Percentiles rank a stretch among this genome's conserved stretches.
phyloP scores from a whole-genome alignment of 1,284 basidiomycete species.

The Fistulina hepatica region DNA sequence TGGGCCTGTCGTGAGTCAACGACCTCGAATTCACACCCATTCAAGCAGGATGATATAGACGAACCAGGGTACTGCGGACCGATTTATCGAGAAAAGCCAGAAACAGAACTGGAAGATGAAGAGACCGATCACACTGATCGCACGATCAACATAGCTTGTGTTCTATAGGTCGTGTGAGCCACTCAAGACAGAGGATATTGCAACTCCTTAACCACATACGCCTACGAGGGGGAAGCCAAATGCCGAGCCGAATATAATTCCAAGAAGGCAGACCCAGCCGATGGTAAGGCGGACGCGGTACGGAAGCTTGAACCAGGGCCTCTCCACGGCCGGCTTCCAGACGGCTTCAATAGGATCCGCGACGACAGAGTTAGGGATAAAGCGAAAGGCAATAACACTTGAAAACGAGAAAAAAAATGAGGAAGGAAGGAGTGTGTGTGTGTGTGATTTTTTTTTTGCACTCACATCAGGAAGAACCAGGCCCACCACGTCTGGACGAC shows the following conservation, averaged over 20 bases:
- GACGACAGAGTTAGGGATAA: constrained; percentile 58
- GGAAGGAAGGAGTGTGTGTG: not conserved
- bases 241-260: constrained; percentile 69
- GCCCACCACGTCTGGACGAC: constrained; percentile 71
- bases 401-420: constrained; percentile 1
- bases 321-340: constrained; percentile 53
- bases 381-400: constrained; percentile 71
- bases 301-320: constrained; percentile 63
- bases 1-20: no score
- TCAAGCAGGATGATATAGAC: no score
- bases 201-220: constrained; percentile 27
- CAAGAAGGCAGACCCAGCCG: constrained; percentile 68
- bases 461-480: constrained; percentile 67
- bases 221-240: constrained; percentile 61
- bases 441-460: constrained; percentile 12
- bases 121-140: constrained; percentile 73
- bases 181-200: not conserved
- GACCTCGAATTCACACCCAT: no score
- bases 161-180: constrained; percentile 28
- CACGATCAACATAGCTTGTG: constrained; percentile 62
- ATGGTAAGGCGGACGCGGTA: constrained; percentile 42
- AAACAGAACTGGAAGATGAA: constrained; percentile 68
- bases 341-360: constrained; percentile 54
- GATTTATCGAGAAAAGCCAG: constrained; percentile 50
- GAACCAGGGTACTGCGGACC: constrained; percentile 61